Conservation (phyloP, 1,284 basidiomycete species). For the Neolentinus lepideus region DNA sequence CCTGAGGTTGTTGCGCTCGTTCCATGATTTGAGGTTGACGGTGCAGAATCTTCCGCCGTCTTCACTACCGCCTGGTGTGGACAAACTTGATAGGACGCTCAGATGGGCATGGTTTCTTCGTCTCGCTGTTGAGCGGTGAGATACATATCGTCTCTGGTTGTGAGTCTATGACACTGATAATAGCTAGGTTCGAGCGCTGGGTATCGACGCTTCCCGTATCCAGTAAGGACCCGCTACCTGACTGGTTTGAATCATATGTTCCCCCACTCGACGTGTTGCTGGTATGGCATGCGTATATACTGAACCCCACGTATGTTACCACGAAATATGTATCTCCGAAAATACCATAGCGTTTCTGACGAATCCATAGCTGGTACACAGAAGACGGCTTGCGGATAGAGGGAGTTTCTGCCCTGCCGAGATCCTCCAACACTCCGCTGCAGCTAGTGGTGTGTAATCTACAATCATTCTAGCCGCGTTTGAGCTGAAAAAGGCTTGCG, state of each 20-base stretch:
- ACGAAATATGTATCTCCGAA: slow-evolving; percentile 13
- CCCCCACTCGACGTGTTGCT: slow-evolving; percentile 41
- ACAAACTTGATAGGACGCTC: slow-evolving; percentile 7
- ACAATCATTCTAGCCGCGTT: neutral
- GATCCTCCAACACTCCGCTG: neutral
- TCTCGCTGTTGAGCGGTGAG: slow-evolving; percentile 16
- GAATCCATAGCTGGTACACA: neutral
- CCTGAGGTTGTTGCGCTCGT: neutral
- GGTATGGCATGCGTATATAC: slow-evolving; percentile 44
- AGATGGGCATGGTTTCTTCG: slow-evolving; percentile 18
- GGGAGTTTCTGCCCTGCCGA: neutral
- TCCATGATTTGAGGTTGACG: neutral
- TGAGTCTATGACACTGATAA: neutral
- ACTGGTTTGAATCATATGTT: slow-evolving; percentile 20
- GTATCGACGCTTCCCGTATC: slow-evolving; percentile 11
- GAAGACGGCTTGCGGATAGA: neutral
- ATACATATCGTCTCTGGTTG: neutral
- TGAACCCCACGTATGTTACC: slow-evolving; percentile 31
- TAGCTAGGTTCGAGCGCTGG: slow-evolving; percentile 27
- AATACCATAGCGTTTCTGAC: neutral
- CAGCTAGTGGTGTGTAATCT: neutral
- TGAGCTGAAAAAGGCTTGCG: no score
- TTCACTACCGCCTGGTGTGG: neutral
- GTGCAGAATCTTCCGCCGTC: neutral
- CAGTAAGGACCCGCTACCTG: slow-evolving; percentile 10